These are phyloP conservation scores for Blastocystis sp. DNA, from an alignment of 352 stramenopile genomes.

Conservation along the genomic window DNA sequence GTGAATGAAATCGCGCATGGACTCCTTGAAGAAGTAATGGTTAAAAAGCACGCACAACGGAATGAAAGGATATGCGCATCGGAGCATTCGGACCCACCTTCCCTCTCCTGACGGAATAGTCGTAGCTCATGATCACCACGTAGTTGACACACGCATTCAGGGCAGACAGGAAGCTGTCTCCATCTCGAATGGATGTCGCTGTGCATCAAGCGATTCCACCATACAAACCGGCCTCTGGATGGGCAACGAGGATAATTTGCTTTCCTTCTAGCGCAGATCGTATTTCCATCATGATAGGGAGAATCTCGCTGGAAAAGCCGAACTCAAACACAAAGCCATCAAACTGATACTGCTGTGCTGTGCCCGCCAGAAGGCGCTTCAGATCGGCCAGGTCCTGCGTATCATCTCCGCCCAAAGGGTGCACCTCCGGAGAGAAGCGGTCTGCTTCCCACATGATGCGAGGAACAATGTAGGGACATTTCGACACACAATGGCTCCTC, in stretches of 20 bases:
- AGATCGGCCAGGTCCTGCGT: slow-evolving; percentile 10
- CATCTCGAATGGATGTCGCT: background rate
- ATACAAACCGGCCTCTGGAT: slow-evolving; percentile 12
- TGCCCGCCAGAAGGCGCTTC: background rate
- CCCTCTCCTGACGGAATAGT: slow-evolving; percentile 34
- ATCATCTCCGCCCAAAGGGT: background rate
- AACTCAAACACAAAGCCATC: slow-evolving; percentile 66
- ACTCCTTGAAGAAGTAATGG: slow-evolving; percentile 34
- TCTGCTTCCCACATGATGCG: slow-evolving; percentile 50
- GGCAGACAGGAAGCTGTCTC: background rate
- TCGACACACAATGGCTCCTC: background rate
- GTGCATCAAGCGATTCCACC: background rate
- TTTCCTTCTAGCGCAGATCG: background rate
- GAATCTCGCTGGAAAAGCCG: slow-evolving; percentile 19
- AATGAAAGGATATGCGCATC: slow-evolving; percentile 39
- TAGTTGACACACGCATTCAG: slow-evolving; percentile 45
- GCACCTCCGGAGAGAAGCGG: background rate
- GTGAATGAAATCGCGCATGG: slow-evolving; percentile 4
- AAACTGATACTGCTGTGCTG: slow-evolving; percentile 29
- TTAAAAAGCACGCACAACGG: background rate
- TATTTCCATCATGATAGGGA: slow-evolving; percentile 4
- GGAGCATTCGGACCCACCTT: slow-evolving; percentile 49
- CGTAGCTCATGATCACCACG: slow-evolving; percentile 66
- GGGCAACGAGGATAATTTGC: slow-evolving; percentile 21
- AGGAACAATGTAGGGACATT: slow-evolving; percentile 43